Evolutionary conservation across 2,329 filamentous ascomycete species (phyloP).

Genomic region (Venturia oleaginea): DNA sequence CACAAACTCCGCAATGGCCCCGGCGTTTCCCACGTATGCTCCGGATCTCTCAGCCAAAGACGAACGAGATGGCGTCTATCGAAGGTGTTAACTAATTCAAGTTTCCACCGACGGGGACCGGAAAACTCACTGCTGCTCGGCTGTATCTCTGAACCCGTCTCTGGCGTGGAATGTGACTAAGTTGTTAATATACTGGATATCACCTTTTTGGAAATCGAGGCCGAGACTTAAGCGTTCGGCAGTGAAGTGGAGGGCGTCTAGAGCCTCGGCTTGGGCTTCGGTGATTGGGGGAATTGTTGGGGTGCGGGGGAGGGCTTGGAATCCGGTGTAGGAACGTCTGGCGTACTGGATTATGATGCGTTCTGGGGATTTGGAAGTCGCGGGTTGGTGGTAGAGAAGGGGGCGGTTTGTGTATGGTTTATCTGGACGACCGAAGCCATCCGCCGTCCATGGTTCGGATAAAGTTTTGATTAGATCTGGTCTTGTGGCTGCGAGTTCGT

Average conservation of each 20-base stretch:
- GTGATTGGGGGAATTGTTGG: slow-evolving; percentile 45
- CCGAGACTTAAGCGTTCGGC: slow-evolving; percentile 30
- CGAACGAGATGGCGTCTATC: slow-evolving; percentile 36
- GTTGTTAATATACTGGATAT: slow-evolving; percentile 44
- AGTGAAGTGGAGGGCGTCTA: slow-evolving; percentile 37
- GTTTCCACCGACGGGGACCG: neutral
- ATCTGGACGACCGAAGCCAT: slow-evolving; percentile 38
- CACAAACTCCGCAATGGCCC: slow-evolving; percentile 35
- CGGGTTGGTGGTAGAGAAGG: neutral
- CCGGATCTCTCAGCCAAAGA: slow-evolving; percentile 40
- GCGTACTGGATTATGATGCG: slow-evolving; percentile 12
- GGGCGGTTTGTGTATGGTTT: neutral
- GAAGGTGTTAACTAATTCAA: neutral
- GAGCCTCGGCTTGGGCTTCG: slow-evolving; percentile 35
- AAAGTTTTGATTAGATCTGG: slow-evolving; percentile 58
- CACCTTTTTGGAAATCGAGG: slow-evolving; percentile 31
- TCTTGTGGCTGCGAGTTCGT: slow-evolving; percentile 52
- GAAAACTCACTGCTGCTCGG: slow-evolving; percentile 1
- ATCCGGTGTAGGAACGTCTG: slow-evolving; percentile 37
- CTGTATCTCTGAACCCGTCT: slow-evolving; percentile 35
- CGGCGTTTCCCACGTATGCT: slow-evolving; percentile 38
- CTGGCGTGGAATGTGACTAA: slow-evolving; percentile 42
- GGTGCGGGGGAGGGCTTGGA: slow-evolving; percentile 44
- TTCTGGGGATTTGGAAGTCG: neutral
- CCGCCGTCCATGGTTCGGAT: slow-evolving; percentile 54